Evolutionary conservation across 352 stramenopile genomes (phyloP).

Genomic region (Thalassiosira oceanica): DNA sequence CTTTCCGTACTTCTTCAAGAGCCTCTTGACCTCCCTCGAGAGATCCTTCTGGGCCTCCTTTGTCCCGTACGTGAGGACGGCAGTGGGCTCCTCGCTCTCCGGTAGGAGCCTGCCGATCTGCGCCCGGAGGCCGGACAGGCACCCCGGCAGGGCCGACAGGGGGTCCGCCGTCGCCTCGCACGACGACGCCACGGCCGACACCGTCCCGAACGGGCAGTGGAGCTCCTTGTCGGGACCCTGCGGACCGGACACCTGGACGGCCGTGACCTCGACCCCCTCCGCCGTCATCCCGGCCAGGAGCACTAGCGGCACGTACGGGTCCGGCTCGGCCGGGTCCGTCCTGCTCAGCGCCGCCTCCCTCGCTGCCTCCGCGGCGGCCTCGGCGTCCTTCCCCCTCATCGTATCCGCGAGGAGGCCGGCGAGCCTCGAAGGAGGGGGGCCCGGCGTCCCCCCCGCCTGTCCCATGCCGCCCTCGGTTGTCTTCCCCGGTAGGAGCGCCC

Average conservation of each 20-base stretch:
- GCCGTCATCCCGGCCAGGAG: slow-evolving; percentile 27
- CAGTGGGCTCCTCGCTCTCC: slow-evolving; percentile 63
- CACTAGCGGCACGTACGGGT: slow-evolving; percentile 39
- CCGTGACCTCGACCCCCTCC: slow-evolving; percentile 48
- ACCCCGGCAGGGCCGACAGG: slow-evolving; percentile 38
- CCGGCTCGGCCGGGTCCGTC: slow-evolving; percentile 15
- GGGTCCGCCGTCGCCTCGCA: slow-evolving; percentile 17
- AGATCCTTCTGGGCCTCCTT: slow-evolving; percentile 49
- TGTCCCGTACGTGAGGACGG: slow-evolving; percentile 67
- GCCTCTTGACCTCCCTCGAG: slow-evolving; percentile 15
- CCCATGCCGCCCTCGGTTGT: neutral
- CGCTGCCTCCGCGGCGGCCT: slow-evolving; percentile 13
- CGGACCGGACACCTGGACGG: slow-evolving; percentile 41
- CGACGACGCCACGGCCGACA: slow-evolving; percentile 32
- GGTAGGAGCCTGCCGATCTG: slow-evolving; percentile 55
- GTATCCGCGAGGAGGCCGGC: slow-evolving; percentile 17
- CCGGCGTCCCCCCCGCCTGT: neutral
- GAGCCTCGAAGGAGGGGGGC: slow-evolving; percentile 25
- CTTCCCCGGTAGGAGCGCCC: slow-evolving; percentile 21
- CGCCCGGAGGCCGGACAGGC: slow-evolving; percentile 54
- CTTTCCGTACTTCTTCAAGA: slow-evolving; percentile 27
- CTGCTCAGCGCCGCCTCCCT: slow-evolving; percentile 17
- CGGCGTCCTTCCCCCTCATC: slow-evolving; percentile 24
- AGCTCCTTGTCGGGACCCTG: slow-evolving; percentile 40
- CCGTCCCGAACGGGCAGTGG: slow-evolving; percentile 47